Evolutionary conservation across 176 grass and related monocot species (phyloP).

Genomic region (Cenchrus purpureus): DNA sequence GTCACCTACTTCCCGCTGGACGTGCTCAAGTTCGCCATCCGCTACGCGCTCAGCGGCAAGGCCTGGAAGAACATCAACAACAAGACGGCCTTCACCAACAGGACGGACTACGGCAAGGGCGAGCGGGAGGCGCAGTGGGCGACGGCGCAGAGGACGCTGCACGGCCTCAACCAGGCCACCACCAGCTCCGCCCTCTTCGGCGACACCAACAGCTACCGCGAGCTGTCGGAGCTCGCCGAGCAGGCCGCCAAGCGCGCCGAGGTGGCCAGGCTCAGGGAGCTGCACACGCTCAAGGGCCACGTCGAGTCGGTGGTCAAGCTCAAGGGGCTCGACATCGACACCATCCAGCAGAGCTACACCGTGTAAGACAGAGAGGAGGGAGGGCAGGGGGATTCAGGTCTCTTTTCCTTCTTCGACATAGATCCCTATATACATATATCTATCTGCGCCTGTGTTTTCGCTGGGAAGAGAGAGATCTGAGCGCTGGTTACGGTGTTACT

Average conservation of each 20-base stretch:
- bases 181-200: constrained; percentile 45
- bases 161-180: constrained; percentile 63
- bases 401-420: neutral
- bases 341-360: constrained; percentile 64
- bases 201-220: constrained; percentile 60
- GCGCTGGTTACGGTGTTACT: neutral
- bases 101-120: constrained; percentile 78
- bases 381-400: neutral
- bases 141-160: constrained; percentile 74
- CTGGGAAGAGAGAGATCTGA: constrained; percentile 3
- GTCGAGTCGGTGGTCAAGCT: constrained; percentile 67
- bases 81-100: constrained; percentile 81
- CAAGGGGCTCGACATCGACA: constrained; percentile 68
- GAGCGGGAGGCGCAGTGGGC: constrained; percentile 98
- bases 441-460: neutral
- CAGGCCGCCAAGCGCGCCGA: constrained; percentile 87
- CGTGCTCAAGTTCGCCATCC: constrained; percentile 92
- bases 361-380: constrained; percentile 16
- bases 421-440: neutral
- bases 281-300: constrained; percentile 67
- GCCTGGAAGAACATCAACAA: constrained; percentile 90
- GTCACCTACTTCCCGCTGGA: constrained; percentile 94
- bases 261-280: constrained; percentile 67
- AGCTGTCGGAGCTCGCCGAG: constrained; percentile 92
- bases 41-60: constrained; percentile 81